phyloP scores from a whole-genome alignment of 257 asterid genomes.

The Jaltomata sinuosa region DNA sequence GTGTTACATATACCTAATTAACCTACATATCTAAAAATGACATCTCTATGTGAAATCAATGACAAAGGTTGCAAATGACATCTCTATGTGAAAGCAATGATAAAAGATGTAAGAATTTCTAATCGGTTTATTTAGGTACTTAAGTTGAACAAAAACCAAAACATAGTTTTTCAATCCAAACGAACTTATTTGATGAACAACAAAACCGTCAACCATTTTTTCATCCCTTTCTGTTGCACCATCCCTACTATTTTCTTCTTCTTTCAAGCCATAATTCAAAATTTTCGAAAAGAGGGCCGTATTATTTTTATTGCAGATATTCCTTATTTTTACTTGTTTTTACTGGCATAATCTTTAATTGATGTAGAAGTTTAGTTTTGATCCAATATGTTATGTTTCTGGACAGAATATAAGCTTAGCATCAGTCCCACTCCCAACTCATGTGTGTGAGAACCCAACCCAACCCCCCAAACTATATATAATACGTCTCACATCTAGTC shows the following conservation, averaged over 20 bases:
- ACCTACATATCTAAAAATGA: neutral
- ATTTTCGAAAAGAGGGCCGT: neutral
- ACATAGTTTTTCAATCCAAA: neutral
- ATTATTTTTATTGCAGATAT: neutral
- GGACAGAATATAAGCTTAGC: neutral
- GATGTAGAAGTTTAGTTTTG: neutral
- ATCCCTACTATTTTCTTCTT: neutral
- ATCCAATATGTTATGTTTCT: neutral
- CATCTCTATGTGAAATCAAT: neutral
- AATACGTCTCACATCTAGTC: neutral
- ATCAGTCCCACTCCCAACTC: neutral
- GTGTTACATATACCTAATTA: neutral
- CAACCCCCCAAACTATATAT: neutral
- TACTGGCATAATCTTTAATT: neutral
- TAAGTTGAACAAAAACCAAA: neutral
- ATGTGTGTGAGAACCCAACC: neutral
- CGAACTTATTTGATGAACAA: neutral
- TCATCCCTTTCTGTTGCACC: neutral
- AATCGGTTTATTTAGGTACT: neutral
- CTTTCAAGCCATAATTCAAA: neutral
- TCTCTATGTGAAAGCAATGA: neutral
- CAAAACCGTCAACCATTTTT: neutral
- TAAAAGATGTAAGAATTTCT: neutral
- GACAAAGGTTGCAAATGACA: neutral
- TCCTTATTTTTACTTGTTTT: neutral